Base-by-base conservation (phyloP, 768 basidiomycete genomes). In the Russula virescens region DNA sequence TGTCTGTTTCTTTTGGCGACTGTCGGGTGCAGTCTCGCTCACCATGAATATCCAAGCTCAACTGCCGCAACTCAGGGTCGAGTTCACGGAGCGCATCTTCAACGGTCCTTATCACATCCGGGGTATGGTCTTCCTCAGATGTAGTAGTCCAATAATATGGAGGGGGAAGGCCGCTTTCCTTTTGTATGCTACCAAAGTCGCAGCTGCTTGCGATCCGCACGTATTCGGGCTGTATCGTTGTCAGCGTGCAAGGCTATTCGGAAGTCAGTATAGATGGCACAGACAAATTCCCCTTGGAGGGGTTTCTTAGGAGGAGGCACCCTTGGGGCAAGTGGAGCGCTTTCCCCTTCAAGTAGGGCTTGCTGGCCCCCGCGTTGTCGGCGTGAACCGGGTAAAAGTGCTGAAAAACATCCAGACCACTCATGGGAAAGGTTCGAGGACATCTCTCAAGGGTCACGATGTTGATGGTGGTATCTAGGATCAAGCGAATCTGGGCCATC, bases 31-130 rank as follows among this genome's bases (percentile, higher is more conserved):
- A 51, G 61, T 21, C 43, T 64, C 40, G 63, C 81, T 63, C 70
- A 91, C 90, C 80, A 69, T 90, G 89, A 40, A 93, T 89, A 31
- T 82, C 75, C 64, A 89, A 71, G 69, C 89, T 91, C 45, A 93
- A 74, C 25, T 80, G 71, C 26, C 88, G 81, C 45, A 93, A 77
- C 55, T 81, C 73, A 7, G 76, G 64, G 57, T 78, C 77, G 16
- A 87, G 73, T 55, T 76, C 70, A 67, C 86, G 79, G 54, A 93
- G 67, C 46, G 76, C 76, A 3, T 70, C 66, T 56, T 86, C 83
- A 60, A 92, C 81, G 8, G 82, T 81, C 28, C 74, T 71, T 50
- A 81, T 69, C n/a, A 83, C 75, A 55, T 79, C 79, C 1, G 76
- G 64, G 18, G 55, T 35, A 31, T 65, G 63, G 10, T 60, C 42